Evolutionary conservation across 257 asterid species (phyloP).

Genomic region (Ocimum tenuiflorum): DNA sequence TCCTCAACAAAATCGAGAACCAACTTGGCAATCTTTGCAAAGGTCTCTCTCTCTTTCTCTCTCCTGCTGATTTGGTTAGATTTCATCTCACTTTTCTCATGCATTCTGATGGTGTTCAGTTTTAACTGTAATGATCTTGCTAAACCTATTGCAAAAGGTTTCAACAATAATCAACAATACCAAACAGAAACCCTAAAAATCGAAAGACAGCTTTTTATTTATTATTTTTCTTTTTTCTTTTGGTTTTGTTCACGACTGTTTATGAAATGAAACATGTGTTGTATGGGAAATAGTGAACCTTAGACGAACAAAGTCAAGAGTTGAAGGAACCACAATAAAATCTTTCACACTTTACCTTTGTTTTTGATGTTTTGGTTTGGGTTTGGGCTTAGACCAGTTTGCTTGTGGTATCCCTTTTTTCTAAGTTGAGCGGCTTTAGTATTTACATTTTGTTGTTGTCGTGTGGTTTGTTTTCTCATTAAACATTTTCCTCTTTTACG

Average conservation of each 20-base stretch:
- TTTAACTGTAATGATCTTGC: neutral
- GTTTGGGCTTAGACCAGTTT: slow-evolving; percentile 15
- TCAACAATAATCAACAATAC: neutral
- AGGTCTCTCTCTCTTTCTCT: slow-evolving; percentile 30
- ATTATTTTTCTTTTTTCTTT: neutral
- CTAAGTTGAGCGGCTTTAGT: neutral
- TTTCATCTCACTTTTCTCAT: slow-evolving; percentile 10
- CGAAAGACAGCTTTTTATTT: neutral
- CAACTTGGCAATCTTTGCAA: slow-evolving; percentile 63
- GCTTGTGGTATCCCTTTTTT: neutral
- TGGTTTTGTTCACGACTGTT: slow-evolving; percentile 9
- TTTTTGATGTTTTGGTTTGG: neutral
- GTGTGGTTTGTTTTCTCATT: slow-evolving; percentile 7
- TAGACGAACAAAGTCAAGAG: slow-evolving; percentile 17
- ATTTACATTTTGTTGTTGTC: neutral
- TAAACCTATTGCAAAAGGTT: neutral
- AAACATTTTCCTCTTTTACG: slow-evolving; percentile 15
- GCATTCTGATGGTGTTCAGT: slow-evolving; percentile 1
- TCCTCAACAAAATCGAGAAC: slow-evolving; percentile 58
- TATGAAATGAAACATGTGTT: slow-evolving; percentile 8
- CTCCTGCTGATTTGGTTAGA: neutral
- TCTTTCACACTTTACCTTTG: slow-evolving; percentile 12
- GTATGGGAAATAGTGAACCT: slow-evolving; percentile 22
- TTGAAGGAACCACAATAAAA: slow-evolving; percentile 3
- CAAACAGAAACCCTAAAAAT: slow-evolving; percentile 32